These are phyloP conservation scores for Diddensiella transvaalensis DNA, from an alignment of 805 yeast genomes.

Conservation along the genomic window DNA sequence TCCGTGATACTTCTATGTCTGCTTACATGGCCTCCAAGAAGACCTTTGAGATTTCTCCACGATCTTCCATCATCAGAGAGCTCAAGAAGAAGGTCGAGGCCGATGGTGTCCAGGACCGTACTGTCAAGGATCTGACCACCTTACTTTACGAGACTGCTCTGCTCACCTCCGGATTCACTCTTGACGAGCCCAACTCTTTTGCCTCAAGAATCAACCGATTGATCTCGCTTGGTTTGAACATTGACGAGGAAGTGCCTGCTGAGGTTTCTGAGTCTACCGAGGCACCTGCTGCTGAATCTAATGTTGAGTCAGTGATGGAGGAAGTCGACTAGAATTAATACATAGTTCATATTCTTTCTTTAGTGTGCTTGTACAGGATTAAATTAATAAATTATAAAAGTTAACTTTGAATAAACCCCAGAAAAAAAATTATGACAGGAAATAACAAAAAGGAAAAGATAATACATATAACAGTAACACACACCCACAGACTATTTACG, in stretches of 20 bases:
- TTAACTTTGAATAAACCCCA: no score
- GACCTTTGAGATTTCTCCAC: constrained; percentile 98
- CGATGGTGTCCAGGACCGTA: constrained; percentile 97
- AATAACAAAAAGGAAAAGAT: no score
- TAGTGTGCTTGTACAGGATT: constrained; percentile 4
- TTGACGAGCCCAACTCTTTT: constrained; percentile 97
- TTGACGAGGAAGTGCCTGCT: constrained; percentile 57
- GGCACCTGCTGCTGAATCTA: constrained; percentile 49
- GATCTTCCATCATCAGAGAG: constrained; percentile 91
- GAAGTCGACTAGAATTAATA: constrained; percentile 78
- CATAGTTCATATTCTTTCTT: background rate
- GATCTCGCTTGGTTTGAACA: constrained; percentile 96
- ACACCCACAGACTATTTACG: no score
- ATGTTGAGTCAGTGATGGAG: constrained; percentile 96
- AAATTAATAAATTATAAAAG: background rate
- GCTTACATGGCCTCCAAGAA: constrained; percentile 99
- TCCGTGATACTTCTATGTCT: constrained; percentile 98
- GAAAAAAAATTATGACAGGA: no score
- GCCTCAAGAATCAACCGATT: constrained; percentile 98
- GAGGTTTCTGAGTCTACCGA: constrained; percentile 36
- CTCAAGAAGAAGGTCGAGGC: constrained; percentile 94
- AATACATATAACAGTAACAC: no score
- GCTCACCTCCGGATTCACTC: constrained; percentile 97
- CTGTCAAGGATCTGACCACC: constrained; percentile 96
- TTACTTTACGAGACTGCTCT: constrained; percentile 96